phyloP scores from a whole-genome alignment of 345 rosid species.

The Brassica napus region DNA sequence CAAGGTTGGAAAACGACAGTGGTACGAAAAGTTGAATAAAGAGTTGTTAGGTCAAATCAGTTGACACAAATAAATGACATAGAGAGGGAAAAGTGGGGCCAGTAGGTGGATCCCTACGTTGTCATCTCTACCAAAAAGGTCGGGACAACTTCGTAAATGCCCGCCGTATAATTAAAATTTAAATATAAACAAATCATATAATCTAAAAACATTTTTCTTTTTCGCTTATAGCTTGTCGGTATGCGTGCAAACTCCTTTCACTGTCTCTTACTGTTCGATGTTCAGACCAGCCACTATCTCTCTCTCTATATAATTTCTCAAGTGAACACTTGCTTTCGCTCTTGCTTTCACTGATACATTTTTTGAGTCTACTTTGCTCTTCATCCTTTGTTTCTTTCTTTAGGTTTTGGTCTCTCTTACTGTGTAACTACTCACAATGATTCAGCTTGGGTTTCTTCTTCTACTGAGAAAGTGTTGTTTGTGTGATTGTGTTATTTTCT shows the following conservation, averaged over 20 bases:
- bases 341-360: constrained; percentile 1
- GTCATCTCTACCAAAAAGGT: constrained; percentile 46
- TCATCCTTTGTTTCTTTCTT: neutral
- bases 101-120: constrained; percentile 18
- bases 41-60: constrained; percentile 22
- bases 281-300: constrained; percentile 36
- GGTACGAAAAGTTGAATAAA: constrained; percentile 5
- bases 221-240: constrained; percentile 62
- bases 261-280: constrained; percentile 34
- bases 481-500: neutral
- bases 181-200: neutral
- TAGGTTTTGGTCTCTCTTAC: neutral
- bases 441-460: neutral
- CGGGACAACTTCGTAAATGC: constrained; percentile 63
- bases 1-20: constrained; percentile 13
- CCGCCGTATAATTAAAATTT: neutral
- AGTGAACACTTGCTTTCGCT: neutral
- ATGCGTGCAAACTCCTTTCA: constrained; percentile 64
- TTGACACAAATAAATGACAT: constrained; percentile 19
- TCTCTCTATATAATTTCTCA: neutral
- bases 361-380: neutral
- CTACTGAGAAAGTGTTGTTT: neutral
- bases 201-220: constrained; percentile 6
- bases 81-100: constrained; percentile 12
- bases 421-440: constrained; percentile 12